Evolutionary conservation across 495 filamentous ascomycete genomes (phyloP), one percentile per base, ranked within the genome.

Genomic region (Penicillium ucsense): DNA sequence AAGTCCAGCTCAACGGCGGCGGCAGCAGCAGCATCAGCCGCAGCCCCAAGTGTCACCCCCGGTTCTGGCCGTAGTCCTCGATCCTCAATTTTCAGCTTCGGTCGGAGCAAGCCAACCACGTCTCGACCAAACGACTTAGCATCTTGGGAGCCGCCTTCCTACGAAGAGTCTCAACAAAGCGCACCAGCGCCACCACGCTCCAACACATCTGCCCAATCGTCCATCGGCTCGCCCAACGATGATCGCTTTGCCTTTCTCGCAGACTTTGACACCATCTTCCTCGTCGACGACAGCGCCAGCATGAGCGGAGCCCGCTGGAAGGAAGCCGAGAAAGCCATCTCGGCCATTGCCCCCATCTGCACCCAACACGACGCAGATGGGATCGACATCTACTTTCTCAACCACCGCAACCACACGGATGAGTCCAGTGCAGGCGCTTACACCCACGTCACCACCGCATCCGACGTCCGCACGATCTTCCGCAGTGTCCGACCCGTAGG

Each of bases 351-450:
- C 0, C 87, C 86, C 0, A 84, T 97, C 59, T 94, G 90, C 68
- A 86, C 88, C 1, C 64, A 74, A 35, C 82, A 88, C 70, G 90
- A 96, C 64, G 54, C 66, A 8, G 89, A 96, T 65, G 92, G 92
- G n/a, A 84, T 98, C 52, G 92, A 97, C 65, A 75, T 98, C 55
- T 85, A 85, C 73, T 98, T 98, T 68, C 75, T 98, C 33, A 97
- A 98, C 73, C 68, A 75, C 51, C 67, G 59, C 10, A 56, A 43
- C 10, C 52, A 67, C 39, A 52, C 46, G 4, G 32, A 34, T 28
- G 20, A 30, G 9, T 12, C 4, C 38, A 34, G 27, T 41, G 55
- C 20, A 4, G 57, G 65, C 9, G 72, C 62, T 4, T 87, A 85
- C 64, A 63, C 59, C 33, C 79, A 84, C 50, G 73, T 92, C 52